A percentile compares a stretch with the other conserved stretches of the same genome.
Conservation (phyloP, 768 basidiomycete species). For the Kwoniella heveanensis region DNA sequence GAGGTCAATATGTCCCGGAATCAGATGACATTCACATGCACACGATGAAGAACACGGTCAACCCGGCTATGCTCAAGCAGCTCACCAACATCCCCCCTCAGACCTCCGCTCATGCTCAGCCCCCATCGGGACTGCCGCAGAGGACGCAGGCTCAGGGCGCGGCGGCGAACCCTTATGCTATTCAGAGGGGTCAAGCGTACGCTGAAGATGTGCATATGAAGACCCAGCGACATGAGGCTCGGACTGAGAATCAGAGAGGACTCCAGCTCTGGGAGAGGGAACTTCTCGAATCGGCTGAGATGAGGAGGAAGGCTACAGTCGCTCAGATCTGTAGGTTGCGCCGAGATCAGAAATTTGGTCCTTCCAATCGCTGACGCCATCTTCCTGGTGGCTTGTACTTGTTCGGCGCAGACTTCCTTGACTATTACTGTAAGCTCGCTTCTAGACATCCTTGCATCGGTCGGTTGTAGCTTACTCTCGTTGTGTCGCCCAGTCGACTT, state of each 20-base stretch:
- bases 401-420: constrained; percentile 70
- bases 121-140: constrained; percentile 17
- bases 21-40: constrained; percentile 72
- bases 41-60: constrained; percentile 64
- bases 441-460: too few relatives aligned
- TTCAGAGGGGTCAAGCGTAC: constrained; percentile 24
- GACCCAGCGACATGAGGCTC: constrained; percentile 45
- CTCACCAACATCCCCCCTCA: constrained; percentile 30
- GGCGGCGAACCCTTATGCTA: constrained; percentile 30
- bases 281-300: constrained; percentile 78
- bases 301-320: constrained; percentile 92
- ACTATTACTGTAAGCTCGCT: constrained; percentile 73
- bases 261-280: constrained; percentile 78
- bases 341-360: neutral
- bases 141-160: constrained; percentile 14
- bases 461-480: neutral
- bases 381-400: neutral
- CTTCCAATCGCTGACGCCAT: neutral
- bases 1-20: constrained; percentile 15
- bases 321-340: constrained; percentile 79
- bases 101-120: constrained; percentile 10
- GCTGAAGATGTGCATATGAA: constrained; percentile 54
- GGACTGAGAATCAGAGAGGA: constrained; percentile 36
- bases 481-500: constrained; percentile 63
- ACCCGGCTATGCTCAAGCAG: constrained; percentile 49